These are phyloP conservation scores for Hyaloscypha finlandica DNA, from an alignment of 495 filamentous ascomycete genomes.

Conservation along the genomic window DNA sequence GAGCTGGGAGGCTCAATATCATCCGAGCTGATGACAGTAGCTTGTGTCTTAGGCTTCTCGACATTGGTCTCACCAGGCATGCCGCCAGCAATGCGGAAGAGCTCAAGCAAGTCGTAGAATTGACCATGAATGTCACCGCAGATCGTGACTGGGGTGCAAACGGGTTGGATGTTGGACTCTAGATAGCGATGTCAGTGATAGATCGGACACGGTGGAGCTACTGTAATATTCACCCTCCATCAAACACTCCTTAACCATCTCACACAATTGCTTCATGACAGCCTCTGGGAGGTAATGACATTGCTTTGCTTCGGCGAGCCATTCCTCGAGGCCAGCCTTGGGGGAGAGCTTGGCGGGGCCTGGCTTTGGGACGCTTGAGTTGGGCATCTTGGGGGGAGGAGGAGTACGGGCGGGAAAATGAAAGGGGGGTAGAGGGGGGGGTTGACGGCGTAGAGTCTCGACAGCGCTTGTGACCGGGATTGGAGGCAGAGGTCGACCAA, in stretches of 20 bases:
- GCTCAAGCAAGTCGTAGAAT: slow-evolving; percentile 96
- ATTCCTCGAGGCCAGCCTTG: slow-evolving; percentile 89
- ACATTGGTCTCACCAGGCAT: slow-evolving; percentile 80
- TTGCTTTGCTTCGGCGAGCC: slow-evolving; percentile 91
- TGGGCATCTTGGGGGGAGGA: slow-evolving; percentile 17
- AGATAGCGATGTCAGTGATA: slow-evolving; percentile 9
- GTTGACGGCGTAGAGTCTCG: no score
- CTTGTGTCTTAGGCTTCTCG: slow-evolving; percentile 53
- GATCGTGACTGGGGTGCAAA: slow-evolving; percentile 93
- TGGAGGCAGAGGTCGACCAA: no score
- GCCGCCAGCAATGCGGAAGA: slow-evolving; percentile 94
- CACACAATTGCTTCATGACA: slow-evolving; percentile 97
- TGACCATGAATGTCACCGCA: slow-evolving; percentile 99
- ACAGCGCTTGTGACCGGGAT: no score
- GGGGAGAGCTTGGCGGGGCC: slow-evolving; percentile 83
- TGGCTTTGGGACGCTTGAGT: slow-evolving; percentile 72
- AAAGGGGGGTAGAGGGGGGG: background rate
- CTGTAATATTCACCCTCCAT: slow-evolving; percentile 76
- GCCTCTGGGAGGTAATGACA: slow-evolving; percentile 95
- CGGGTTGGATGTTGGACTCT: slow-evolving; percentile 99
- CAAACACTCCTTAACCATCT: slow-evolving; percentile 96
- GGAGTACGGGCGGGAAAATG: background rate
- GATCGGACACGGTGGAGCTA: background rate
- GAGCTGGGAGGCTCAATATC: slow-evolving; percentile 86
- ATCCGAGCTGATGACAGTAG: slow-evolving; percentile 71